Conservation (phyloP, 2,329 filamentous ascomycete species). For the Xylaria hypoxylon region DNA sequence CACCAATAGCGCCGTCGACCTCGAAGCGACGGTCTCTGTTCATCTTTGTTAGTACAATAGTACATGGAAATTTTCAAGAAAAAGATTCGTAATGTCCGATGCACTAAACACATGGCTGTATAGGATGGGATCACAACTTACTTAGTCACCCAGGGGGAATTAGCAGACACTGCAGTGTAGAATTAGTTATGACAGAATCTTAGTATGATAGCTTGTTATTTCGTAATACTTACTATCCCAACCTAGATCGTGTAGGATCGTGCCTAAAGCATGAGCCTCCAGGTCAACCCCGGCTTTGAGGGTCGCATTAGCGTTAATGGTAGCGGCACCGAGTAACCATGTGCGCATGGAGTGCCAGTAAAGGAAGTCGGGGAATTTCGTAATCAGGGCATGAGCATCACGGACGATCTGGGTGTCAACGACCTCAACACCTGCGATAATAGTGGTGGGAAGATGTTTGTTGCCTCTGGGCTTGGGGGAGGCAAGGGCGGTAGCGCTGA, state of each 20-base stretch:
- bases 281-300: conserved; percentile 35
- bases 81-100: neutral
- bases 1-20: conserved; percentile 38
- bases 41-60: conserved; percentile 1
- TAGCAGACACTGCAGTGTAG: conserved; percentile 13
- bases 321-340: conserved; percentile 34
- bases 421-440: conserved; percentile 37
- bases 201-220: too few relatives aligned
- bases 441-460: conserved; percentile 33
- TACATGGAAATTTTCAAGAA: neutral
- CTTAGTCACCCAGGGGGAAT: conserved; percentile 34
- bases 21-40: conserved; percentile 37
- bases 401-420: conserved; percentile 39
- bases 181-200: conserved; percentile 10
- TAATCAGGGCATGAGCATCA: conserved; percentile 32
- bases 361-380: conserved; percentile 35
- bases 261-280: conserved; percentile 37
- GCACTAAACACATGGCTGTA: neutral
- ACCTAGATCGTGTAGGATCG: conserved; percentile 38
- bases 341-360: conserved; percentile 35
- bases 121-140: conserved; percentile 4
- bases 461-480: conserved; percentile 14
- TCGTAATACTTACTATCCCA: conserved; percentile 33
- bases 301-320: conserved; percentile 36
- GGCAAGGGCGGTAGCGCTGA: conserved; percentile 31